Percentiles rank a stretch among this genome's conserved stretches.
These are phyloP conservation scores for Clonostachys rhizophaga DNA, from an alignment of 2,329 filamentous ascomycete species.

Conservation along the genomic window DNA sequence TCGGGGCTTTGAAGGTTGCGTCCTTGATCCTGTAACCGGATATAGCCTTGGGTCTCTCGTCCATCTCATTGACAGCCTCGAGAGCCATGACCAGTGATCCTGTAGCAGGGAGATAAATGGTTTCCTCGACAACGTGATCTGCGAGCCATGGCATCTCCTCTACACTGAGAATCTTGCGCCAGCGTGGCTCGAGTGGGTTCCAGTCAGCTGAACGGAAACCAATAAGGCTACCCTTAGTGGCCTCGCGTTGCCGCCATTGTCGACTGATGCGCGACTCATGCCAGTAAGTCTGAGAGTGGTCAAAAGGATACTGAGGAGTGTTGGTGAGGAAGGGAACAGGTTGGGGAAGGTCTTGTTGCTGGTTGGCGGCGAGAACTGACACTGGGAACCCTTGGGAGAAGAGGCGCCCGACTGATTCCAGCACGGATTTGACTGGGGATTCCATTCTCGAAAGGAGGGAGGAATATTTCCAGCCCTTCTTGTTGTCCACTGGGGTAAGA, in stretches of 20 bases:
- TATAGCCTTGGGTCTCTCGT: background rate
- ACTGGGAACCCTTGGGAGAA: slow-evolving; percentile 32
- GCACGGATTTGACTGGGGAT: background rate
- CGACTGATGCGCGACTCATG: slow-evolving; percentile 10
- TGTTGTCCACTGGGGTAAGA: background rate
- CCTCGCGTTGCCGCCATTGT: slow-evolving; percentile 12
- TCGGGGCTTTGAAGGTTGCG: background rate
- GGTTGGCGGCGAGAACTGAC: slow-evolving; percentile 35
- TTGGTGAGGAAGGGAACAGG: background rate
- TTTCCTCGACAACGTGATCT: slow-evolving; percentile 25
- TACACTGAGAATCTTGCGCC: slow-evolving; percentile 40
- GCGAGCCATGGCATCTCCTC: slow-evolving; percentile 48
- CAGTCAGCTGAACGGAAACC: slow-evolving; percentile 10
- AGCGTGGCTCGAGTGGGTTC: slow-evolving; percentile 30
- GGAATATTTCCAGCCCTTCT: background rate
- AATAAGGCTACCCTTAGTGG: slow-evolving; percentile 15
- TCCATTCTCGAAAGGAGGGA: slow-evolving; percentile 12
- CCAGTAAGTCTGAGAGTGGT: slow-evolving; percentile 9
- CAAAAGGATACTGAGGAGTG: slow-evolving; percentile 14
- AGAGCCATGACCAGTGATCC: slow-evolving; percentile 13
- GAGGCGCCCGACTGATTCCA: slow-evolving; percentile 28
- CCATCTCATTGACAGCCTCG: slow-evolving; percentile 15
- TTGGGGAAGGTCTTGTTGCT: too few species aligned
- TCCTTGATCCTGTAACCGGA: slow-evolving; percentile 1
- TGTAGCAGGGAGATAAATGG: slow-evolving; percentile 19